phyloP scores from a whole-genome alignment of 2,329 filamentous ascomycete genomes.

The Epichloe bromicola region DNA sequence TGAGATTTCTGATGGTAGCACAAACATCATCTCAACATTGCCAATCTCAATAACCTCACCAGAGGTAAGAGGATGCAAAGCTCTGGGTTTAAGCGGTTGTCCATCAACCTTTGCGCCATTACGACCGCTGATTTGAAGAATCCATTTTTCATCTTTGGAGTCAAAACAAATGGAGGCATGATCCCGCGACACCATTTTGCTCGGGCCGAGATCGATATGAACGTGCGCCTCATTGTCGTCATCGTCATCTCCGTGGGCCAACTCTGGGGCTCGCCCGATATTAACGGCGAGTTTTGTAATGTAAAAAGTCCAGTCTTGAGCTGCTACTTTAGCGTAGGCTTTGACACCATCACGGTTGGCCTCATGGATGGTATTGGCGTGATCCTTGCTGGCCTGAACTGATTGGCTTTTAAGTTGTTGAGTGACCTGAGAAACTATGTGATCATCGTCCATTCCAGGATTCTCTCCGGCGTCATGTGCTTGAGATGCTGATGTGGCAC shows the following conservation, averaged over 20 bases:
- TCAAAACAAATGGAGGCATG: constrained; percentile 68
- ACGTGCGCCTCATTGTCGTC: constrained; percentile 40
- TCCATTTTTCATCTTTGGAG: constrained; percentile 59
- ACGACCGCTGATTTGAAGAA: constrained; percentile 74
- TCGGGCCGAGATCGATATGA: constrained; percentile 80
- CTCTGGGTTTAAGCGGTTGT: constrained; percentile 51
- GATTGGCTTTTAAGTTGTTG: constrained; percentile 35
- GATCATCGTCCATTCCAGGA: constrained; percentile 38
- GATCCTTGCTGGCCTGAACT: constrained; percentile 48
- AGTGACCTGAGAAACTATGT: constrained; percentile 41
- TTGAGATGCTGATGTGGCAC: constrained; percentile 15
- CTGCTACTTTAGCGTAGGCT: constrained; percentile 73
- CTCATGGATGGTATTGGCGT: constrained; percentile 52
- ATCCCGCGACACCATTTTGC: constrained; percentile 66
- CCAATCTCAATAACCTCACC: constrained; percentile 87
- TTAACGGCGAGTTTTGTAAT: constrained; percentile 62
- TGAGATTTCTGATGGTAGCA: constrained; percentile 63
- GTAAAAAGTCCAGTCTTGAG: constrained; percentile 72
- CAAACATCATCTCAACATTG: constrained; percentile 96
- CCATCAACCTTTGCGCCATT: constrained; percentile 86
- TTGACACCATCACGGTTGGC: constrained; percentile 48
- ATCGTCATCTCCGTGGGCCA: constrained; percentile 22
- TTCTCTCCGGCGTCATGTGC: constrained; percentile 23
- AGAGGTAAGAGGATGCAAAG: constrained; percentile 56
- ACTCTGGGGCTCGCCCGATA: constrained; percentile 58